Conservation (phyloP, 192 early-diverging fungal genomes). For the Neocallimastix lanati region DNA sequence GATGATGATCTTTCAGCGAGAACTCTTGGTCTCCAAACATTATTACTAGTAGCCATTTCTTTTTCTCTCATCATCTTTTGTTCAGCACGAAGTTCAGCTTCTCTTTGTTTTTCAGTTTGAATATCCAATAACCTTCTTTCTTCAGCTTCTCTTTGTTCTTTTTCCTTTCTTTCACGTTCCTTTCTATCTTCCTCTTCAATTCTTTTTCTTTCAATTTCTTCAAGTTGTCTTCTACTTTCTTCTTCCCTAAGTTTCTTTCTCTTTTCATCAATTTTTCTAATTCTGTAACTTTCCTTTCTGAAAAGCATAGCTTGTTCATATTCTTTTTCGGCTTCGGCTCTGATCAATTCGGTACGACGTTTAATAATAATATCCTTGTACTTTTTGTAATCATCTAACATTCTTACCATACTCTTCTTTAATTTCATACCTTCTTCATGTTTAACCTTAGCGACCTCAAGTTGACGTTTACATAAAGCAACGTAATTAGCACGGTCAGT, state of each 20-base stretch:
- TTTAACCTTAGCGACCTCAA: slow-evolving; percentile 41
- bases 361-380: slow-evolving; percentile 16
- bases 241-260: neutral
- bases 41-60: neutral
- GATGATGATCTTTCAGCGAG: no score
- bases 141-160: neutral
- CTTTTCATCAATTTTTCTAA: neutral
- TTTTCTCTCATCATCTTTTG: neutral
- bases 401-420: slow-evolving; percentile 64
- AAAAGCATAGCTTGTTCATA: neutral
- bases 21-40: neutral
- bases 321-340: neutral
- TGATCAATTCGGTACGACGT: neutral
- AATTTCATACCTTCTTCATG: slow-evolving; percentile 51
- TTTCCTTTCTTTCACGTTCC: neutral
- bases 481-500: slow-evolving; percentile 64
- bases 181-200: neutral
- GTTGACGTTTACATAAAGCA: slow-evolving; percentile 44
- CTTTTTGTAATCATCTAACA: slow-evolving; percentile 58
- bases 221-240: neutral
- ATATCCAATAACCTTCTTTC: neutral
- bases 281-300: neutral
- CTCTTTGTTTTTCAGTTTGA: neutral
- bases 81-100: neutral
- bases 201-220: neutral